Evolutionary conservation across 2,329 filamentous ascomycete genomes (phyloP).

Genomic region (Monosporascus sp.): DNA sequence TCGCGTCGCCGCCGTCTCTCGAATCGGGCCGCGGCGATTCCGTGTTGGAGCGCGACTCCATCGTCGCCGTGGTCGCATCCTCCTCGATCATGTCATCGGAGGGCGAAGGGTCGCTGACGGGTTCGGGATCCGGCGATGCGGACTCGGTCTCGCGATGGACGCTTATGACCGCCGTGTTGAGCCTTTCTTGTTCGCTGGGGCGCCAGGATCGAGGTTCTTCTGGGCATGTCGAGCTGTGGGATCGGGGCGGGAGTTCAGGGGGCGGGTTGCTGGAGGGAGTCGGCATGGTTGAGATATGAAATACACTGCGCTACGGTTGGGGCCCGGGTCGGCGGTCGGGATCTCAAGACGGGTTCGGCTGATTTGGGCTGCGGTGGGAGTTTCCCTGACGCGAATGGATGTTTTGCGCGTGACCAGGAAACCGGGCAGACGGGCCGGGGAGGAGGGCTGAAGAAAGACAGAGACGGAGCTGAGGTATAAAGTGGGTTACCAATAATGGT

Average conservation of each 20-base stretch:
- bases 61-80: constrained; percentile 1
- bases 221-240: constrained; percentile 26
- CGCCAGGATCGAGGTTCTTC: constrained; percentile 19
- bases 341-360: too few species aligned
- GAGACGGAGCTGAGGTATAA: too few species aligned
- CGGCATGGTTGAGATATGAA: constrained; percentile 19
- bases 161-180: too few species aligned
- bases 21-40: constrained; percentile 21
- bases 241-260: constrained; percentile 21
- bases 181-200: constrained; percentile 16
- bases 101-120: constrained; percentile 13
- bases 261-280: constrained; percentile 24
- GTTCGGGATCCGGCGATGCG: constrained; percentile 17
- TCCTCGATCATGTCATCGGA: constrained; percentile 7
- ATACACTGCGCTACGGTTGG: too few species aligned
- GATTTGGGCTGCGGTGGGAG: too few species aligned
- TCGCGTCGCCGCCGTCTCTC: constrained; percentile 13
- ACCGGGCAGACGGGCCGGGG: too few species aligned
- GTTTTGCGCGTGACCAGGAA: too few species aligned
- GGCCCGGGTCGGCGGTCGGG: too few species aligned
- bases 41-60: constrained; percentile 19
- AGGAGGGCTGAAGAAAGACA: too few species aligned
- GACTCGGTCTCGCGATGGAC: constrained; percentile 12
- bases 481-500: too few species aligned
- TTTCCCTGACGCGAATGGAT: too few species aligned